Conservation (phyloP, 805 yeast species). For the Kuraishia hungarica region DNA sequence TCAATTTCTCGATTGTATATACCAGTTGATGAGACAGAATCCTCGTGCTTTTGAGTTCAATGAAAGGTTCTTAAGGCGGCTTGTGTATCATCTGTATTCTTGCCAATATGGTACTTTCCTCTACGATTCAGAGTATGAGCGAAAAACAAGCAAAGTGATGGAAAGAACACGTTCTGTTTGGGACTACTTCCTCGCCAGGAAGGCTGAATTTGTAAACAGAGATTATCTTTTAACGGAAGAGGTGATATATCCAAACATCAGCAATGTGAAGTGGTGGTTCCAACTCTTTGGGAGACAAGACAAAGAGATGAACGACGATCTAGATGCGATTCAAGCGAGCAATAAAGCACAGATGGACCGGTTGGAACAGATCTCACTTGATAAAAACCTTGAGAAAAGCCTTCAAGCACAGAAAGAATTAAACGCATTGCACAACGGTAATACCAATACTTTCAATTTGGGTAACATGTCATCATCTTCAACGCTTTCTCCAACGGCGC, state of each 20-base stretch:
- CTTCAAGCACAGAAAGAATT: neutral
- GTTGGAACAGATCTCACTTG: neutral
- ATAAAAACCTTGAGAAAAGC: neutral
- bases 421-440: neutral
- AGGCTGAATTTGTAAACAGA: slow-evolving; percentile 56
- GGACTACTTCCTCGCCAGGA: slow-evolving; percentile 84
- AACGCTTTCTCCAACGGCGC: neutral
- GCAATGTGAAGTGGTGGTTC: slow-evolving; percentile 79
- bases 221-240: slow-evolving; percentile 27
- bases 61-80: slow-evolving; percentile 75
- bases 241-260: slow-evolving; percentile 53
- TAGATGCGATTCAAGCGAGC: neutral
- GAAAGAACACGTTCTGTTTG: slow-evolving; percentile 70
- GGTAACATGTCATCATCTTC: neutral
- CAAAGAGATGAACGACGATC: slow-evolving; percentile 45
- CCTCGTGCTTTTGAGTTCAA: slow-evolving; percentile 79
- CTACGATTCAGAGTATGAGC: slow-evolving; percentile 64
- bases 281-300: slow-evolving; percentile 74
- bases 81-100: slow-evolving; percentile 82
- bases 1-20: slow-evolving; percentile 86
- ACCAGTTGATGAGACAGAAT: slow-evolving; percentile 64
- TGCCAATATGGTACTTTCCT: slow-evolving; percentile 94
- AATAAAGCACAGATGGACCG: neutral
- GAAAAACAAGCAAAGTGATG: slow-evolving; percentile 30
- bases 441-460: neutral